Conservation (phyloP, 2,329 filamentous ascomycete species). For the Thermomyces lanuginosus region DNA sequence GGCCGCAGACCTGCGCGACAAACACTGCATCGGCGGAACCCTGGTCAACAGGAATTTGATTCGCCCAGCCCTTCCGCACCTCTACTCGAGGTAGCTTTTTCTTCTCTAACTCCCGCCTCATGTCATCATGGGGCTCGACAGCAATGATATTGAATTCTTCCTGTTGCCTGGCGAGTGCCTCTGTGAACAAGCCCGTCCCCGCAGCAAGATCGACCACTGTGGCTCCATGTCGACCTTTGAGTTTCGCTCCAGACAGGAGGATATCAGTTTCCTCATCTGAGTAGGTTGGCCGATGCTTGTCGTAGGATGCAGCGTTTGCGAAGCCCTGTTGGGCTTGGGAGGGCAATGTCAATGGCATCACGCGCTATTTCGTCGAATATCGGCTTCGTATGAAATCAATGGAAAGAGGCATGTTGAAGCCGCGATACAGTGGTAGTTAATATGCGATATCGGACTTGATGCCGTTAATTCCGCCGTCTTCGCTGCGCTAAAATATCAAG, state of each 20-base stretch:
- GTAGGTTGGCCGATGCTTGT: constrained; percentile 53
- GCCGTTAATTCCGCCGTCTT: too few relatives aligned
- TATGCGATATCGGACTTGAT: too few relatives aligned
- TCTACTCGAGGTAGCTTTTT: constrained; percentile 43
- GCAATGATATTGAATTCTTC: constrained; percentile 47
- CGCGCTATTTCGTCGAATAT: too few relatives aligned
- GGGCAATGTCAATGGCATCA: too few relatives aligned
- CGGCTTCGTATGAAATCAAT: too few relatives aligned
- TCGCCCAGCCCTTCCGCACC: constrained; percentile 43
- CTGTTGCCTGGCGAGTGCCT: constrained; percentile 39
- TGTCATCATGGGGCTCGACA: constrained; percentile 49
- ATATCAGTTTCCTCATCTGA: constrained; percentile 39
- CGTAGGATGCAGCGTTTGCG: constrained; percentile 47
- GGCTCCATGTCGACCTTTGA: constrained; percentile 33
- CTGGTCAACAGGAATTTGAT: constrained; percentile 38
- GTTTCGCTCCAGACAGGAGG: constrained; percentile 40
- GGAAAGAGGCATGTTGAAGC: too few relatives aligned
- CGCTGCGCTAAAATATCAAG: too few relatives aligned
- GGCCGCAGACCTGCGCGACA: constrained; percentile 50
- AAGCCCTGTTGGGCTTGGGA: constrained; percentile 34
- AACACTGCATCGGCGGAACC: constrained; percentile 50
- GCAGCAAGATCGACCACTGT: constrained; percentile 48
- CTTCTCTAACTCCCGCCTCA: constrained; percentile 43
- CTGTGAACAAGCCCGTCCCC: constrained; percentile 56
- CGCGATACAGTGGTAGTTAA: too few relatives aligned